Evolutionary conservation across 2,329 filamentous ascomycete species (phyloP), one percentile per base, ranked within the genome.

Genomic region (Phoma sp.): DNA sequence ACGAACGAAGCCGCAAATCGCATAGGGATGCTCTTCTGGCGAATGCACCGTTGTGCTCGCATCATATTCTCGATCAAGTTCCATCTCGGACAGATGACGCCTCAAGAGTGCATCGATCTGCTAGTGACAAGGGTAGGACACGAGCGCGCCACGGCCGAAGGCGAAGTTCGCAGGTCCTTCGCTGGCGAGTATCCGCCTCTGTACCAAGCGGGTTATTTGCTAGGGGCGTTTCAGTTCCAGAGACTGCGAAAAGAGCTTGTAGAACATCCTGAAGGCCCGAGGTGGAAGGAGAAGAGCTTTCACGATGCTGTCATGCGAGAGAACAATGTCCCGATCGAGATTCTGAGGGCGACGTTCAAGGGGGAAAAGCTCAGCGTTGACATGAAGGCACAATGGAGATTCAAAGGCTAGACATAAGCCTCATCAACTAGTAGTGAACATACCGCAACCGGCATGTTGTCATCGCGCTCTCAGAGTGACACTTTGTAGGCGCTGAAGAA

Each of bases 21-120:
- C 35, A 77, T 87, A 21, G 84, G 84, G 0, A 83, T 85, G 58
- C 70, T 87, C 7, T 87, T 86, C 67, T 87, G 84, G 84, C 78
- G 83, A 13, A 85, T 87, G 80, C 84, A 87, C 66, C 81, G 85
- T 25, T 86, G 84, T 61, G 81, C 81, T 6, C 80, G 85, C 33
- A 86, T 86, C 60, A 72, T 83, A 12, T 86, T 87, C 69, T 84
- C 82, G 0, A 67, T 87, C 1, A 80, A 79, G 35, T 87, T 85
- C 55, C 84, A 87, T 63, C 77, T 87, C 0, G 83, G 82, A 1
- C 67, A 80, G 57, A 80, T 85, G 77, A 78, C 73, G 9, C 78
- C 84, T 1, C 75, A 78, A 54, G 79, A 85, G 61, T 86, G 83
- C 47, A 79, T 87, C 15, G 82, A 87, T 55, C 64, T 85, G 49